Conservation (phyloP, 2,329 filamentous ascomycete species). For the Grosmannia serpens region DNA sequence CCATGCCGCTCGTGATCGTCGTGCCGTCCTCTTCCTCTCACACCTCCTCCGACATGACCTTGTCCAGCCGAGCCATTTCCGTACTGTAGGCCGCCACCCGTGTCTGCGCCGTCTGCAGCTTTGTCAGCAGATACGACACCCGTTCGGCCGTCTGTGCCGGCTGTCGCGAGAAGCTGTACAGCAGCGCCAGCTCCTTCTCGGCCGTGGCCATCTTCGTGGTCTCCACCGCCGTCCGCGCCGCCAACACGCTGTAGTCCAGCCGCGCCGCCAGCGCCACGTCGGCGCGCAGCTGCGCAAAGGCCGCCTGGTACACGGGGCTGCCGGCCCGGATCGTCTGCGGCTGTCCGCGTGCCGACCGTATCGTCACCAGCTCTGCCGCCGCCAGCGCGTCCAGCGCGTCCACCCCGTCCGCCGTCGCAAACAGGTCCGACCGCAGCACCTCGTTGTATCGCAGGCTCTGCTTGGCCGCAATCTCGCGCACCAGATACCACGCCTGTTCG, state of each 20-base stretch:
- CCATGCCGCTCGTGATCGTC: neutral
- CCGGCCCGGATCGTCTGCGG: conserved; percentile 69
- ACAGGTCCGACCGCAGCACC: conserved; percentile 64
- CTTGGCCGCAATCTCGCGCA: conserved; percentile 60
- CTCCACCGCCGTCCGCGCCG: conserved; percentile 60
- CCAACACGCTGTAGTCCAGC: conserved; percentile 60
- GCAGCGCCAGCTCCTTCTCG: conserved; percentile 61
- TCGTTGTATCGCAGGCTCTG: conserved; percentile 73
- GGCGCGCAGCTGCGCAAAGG: conserved; percentile 59
- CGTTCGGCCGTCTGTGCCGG: conserved; percentile 56
- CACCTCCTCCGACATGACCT: conserved; percentile 39
- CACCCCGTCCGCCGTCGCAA: conserved; percentile 60
- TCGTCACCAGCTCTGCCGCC: conserved; percentile 73
- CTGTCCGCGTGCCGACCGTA: conserved; percentile 61
- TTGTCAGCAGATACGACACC: conserved; percentile 60
- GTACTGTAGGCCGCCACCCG: conserved; percentile 65
- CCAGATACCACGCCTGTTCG: conserved; percentile 82
- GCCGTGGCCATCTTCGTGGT: conserved; percentile 63
- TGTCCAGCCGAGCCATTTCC: conserved; percentile 62
- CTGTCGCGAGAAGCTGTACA: conserved; percentile 61
- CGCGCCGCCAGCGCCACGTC: conserved; percentile 64
- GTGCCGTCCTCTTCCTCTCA: neutral
- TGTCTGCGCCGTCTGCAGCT: conserved; percentile 60
- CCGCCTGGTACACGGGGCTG: conserved; percentile 75
- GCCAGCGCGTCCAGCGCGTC: conserved; percentile 67